These are phyloP conservation scores for Pluteus cervinus DNA, from an alignment of 768 basidiomycete species.

Conservation along the genomic window DNA sequence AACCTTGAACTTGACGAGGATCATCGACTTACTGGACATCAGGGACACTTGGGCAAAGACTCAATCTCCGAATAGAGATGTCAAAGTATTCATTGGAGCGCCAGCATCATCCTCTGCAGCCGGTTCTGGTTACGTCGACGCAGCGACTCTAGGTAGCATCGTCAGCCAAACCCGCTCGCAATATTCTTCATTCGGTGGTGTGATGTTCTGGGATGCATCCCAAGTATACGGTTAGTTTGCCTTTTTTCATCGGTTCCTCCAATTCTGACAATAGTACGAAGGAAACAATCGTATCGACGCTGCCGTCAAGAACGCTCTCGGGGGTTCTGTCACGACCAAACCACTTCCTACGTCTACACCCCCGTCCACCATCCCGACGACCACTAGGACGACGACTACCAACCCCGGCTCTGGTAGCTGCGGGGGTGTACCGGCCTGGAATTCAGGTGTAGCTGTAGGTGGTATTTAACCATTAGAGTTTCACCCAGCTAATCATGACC, in stretches of 20 bases:
- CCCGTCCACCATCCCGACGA: conserved; percentile 7
- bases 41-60: conserved; percentile 56
- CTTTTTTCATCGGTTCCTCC: not conserved
- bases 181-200: conserved; percentile 51
- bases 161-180: conserved; percentile 31
- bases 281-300: conserved; percentile 36
- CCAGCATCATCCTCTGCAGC: conserved; percentile 46
- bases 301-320: conserved; percentile 35
- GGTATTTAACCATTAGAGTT: not conserved
- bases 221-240: conserved; percentile 28
- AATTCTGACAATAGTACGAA: conserved; percentile 3
- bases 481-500: not conserved
- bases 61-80: conserved; percentile 41
- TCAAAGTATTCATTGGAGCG: conserved; percentile 53
- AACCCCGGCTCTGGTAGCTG: conserved; percentile 27
- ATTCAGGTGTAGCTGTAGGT: conserved; percentile 29
- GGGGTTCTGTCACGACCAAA: conserved; percentile 13
- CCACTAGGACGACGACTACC: conserved; percentile 11
- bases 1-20: no score
- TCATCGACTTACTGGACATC: not conserved
- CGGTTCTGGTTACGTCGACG: conserved; percentile 46
- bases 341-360: conserved; percentile 16
- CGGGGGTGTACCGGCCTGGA: conserved; percentile 36
- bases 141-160: conserved; percentile 32
- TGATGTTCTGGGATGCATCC: conserved; percentile 37